Evolutionary conservation across 2,329 filamentous ascomycete species (phyloP).

Genomic region (Catunica adiposa): DNA sequence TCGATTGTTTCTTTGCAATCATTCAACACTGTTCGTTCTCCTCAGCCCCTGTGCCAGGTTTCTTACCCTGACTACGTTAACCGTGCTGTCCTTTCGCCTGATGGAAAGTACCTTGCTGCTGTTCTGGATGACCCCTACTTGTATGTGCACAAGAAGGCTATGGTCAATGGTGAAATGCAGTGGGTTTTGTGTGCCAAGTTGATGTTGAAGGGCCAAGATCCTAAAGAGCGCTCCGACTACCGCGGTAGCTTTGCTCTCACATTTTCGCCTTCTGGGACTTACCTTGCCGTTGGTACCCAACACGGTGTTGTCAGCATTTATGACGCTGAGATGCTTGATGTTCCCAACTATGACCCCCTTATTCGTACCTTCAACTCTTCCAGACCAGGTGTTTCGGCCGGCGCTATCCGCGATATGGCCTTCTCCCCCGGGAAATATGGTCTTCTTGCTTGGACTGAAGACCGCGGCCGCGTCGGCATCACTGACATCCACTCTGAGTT

Average conservation of each 20-base stretch:
- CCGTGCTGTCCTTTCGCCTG: slow-evolving; percentile 81
- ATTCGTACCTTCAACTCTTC: slow-evolving; percentile 66
- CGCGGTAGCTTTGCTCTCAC: slow-evolving; percentile 62
- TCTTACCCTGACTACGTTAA: slow-evolving; percentile 77
- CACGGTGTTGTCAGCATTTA: slow-evolving; percentile 67
- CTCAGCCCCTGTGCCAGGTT: slow-evolving; percentile 50
- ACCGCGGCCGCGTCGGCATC: slow-evolving; percentile 58
- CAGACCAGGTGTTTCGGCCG: slow-evolving; percentile 49
- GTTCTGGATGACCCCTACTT: slow-evolving; percentile 77
- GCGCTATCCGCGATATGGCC: slow-evolving; percentile 77
- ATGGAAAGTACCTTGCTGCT: slow-evolving; percentile 63
- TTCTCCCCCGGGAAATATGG: slow-evolving; percentile 86
- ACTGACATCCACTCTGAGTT: slow-evolving; percentile 56
- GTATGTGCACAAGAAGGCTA: slow-evolving; percentile 56
- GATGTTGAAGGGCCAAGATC: slow-evolving; percentile 40
- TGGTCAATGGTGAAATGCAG: slow-evolving; percentile 20
- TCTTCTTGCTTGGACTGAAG: slow-evolving; percentile 84
- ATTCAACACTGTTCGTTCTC: slow-evolving; percentile 27
- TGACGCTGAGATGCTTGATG: slow-evolving; percentile 34
- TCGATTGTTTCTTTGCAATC: slow-evolving; percentile 63
- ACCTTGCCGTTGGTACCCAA: slow-evolving; percentile 64
- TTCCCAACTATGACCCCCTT: slow-evolving; percentile 39
- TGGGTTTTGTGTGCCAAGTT: slow-evolving; percentile 38
- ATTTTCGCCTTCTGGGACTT: slow-evolving; percentile 54
- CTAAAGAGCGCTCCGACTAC: slow-evolving; percentile 36